Conservation (phyloP, 2,329 filamentous ascomycete genomes). For the Sphaerulina musiva region DNA sequence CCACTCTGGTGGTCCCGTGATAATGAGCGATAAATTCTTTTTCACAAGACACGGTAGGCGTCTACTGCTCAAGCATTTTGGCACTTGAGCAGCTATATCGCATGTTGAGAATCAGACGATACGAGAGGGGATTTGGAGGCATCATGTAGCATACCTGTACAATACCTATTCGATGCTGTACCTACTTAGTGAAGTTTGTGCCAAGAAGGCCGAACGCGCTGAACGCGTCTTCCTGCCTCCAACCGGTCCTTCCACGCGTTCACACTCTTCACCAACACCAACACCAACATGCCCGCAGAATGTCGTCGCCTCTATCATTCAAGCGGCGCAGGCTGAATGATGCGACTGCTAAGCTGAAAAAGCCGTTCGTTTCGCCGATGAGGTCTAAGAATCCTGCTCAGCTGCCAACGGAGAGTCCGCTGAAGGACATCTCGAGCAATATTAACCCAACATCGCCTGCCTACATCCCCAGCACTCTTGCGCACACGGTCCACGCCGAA, state of each 20-base stretch:
- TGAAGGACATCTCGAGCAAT: slow-evolving; percentile 15
- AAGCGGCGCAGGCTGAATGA: slow-evolving; percentile 60
- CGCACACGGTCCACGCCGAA: slow-evolving; percentile 24
- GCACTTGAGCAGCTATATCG: not conserved
- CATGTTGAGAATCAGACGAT: not conserved
- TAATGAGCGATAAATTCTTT: not conserved
- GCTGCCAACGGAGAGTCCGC: slow-evolving; percentile 13
- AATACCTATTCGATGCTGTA: no score
- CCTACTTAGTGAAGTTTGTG: not conserved
- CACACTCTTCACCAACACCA: no score
- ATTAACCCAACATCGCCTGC: slow-evolving; percentile 11
- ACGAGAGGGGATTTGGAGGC: not conserved
- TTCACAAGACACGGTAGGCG: not conserved
- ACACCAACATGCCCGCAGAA: slow-evolving; percentile 1
- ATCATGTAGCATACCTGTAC: not conserved
- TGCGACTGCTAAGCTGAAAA: slow-evolving; percentile 54
- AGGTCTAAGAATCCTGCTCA: slow-evolving; percentile 38
- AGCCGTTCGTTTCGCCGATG: slow-evolving; percentile 67
- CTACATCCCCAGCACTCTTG: slow-evolving; percentile 29
- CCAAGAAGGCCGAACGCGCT: not conserved
- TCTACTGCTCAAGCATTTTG: slow-evolving; percentile 6
- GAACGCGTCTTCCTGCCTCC: not conserved
- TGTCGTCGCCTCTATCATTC: slow-evolving; percentile 20
- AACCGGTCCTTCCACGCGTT: not conserved
- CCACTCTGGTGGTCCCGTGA: not conserved